Base-by-base conservation (phyloP, 805 yeast species). In the Candida palmyrensis region DNA sequence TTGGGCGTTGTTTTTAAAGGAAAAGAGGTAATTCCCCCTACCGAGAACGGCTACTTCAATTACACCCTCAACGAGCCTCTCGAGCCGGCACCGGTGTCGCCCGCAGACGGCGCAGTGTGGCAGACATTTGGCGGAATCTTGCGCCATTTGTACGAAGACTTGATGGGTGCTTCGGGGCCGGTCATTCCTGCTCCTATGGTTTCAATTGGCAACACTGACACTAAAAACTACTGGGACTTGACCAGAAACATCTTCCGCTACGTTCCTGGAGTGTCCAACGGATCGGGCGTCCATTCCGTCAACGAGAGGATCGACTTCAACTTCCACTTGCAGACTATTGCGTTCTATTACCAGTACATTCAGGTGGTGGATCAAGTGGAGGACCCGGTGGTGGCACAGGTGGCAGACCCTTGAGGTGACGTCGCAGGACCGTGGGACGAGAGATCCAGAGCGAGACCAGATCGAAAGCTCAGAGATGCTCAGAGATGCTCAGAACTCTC, bases 71-170 rank as follows among this genome's bases (percentile, higher is more conserved):
- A 36, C 5, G 46, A 39, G 18, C 42, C 51, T 1, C 46, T 63
- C 27, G 66, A 61, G 34, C 67, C 68, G 12, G 60, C 70, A 0
- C 70, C 70, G 7, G 42, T 62, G 6, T 51, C 66, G 2, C 68
- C 70, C 8, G 40, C 39, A 6, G 51, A 48, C 21, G 59, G 54
- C 15, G 52, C 45, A 10, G 43, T 48, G 19, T 63, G 70, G 70
- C 44, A 55, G 22, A 14, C 44, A 8, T 62, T 51, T 33, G 66
- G 62, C 3, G 68, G 68, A 6, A 40, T 65, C 2, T 54, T 63
- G 31, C 49, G 66, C 29, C 56, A 59, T 38, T 48, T 63, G 31
- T 63, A 53, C 39, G 70, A 63, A 43, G 65, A 63, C 16, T 44
- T 59, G 40, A 29, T 54, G 5, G 49, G 47, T 5, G 31, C 37